Base-by-base conservation (phyloP, 1,139 yeast genomes). In the Yamadazyma conglobata region DNA sequence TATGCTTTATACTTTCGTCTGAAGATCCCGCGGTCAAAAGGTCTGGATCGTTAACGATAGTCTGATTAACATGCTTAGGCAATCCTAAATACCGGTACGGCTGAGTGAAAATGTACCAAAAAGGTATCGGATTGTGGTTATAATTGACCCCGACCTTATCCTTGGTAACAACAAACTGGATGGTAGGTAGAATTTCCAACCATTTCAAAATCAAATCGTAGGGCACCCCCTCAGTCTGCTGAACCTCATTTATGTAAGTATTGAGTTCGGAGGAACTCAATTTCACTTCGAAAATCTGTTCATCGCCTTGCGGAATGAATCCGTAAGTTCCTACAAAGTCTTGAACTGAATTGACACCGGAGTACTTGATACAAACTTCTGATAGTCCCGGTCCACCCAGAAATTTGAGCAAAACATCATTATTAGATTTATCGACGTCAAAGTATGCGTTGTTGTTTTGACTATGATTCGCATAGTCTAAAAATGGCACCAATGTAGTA, bases 401-500 rank as follows among this genome's bases (percentile, higher is more conserved):
- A 19, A 31, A 48, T 56, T 34, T 43, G 28, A 58, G 32, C 15
- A 80, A 25, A 3, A 79, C 58, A 34, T 76, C 83, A 3, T 59
- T 53, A 3, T 58, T 65, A 0, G 34, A 25, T 14, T 65, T 56
- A 48, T 79, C 87, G 10, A 79, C 64, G 48, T 81, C 91, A 54
- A 79, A 81, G 41, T 61, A 67, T 0, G 83, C 72, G 50, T 77
- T 79, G 28, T 59, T 55, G 5, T 38, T 22, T 24, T 52, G 56
- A 26, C 55, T 56, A 48, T 81, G 91, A 47, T 81, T 81, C 4
- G 73, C 84, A 60, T 74, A 81, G 49, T 81, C 91, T 19, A 81
- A 48, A 1, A 78, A 41, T 0, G 91, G 88, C 1, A 81, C 85
- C 33, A 81, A 51, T 0, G 85, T 70, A 0, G 77, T 64, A 32